A percentile compares a stretch with the other conserved stretches of the same genome.
Evolutionary conservation across 2,329 filamentous ascomycete species (phyloP).

Genomic region (Colletotrichum truncatum): DNA sequence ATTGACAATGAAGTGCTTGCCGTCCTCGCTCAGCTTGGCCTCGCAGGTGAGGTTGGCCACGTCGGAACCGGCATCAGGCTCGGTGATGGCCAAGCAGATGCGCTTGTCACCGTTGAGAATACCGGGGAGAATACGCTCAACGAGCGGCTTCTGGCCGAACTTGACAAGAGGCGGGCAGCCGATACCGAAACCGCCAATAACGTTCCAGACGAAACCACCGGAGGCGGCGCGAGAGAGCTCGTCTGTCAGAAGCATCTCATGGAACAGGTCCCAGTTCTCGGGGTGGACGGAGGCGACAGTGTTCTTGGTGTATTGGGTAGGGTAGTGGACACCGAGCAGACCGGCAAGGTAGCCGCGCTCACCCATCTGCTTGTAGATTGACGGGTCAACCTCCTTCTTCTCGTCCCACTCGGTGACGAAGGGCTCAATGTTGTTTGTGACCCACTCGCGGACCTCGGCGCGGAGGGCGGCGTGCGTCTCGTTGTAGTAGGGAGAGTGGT

Average conservation of each 20-base stretch:
- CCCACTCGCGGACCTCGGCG: constrained; percentile 90
- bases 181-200: constrained; percentile 96
- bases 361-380: constrained; percentile 96
- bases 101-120: constrained; percentile 94
- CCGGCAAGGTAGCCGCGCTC: constrained; percentile 93
- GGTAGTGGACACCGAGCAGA: constrained; percentile 85
- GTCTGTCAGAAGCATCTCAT: constrained; percentile 95
- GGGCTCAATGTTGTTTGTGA: constrained; percentile 89
- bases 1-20: constrained; percentile 99
- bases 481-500: constrained; percentile 97
- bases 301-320: constrained; percentile 76
- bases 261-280: constrained; percentile 98
- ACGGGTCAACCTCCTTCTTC: constrained; percentile 85
- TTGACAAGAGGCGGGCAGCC: constrained; percentile 92
- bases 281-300: constrained; percentile 80
- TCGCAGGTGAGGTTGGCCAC: constrained; percentile 96
- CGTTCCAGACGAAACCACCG: constrained; percentile 95
- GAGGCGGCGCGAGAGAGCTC: constrained; percentile 90
- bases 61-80: constrained; percentile 93
- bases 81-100: constrained; percentile 96
- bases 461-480: constrained; percentile 91
- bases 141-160: constrained; percentile 85
- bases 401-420: constrained; percentile 97
- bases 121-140: constrained; percentile 87
- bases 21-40: constrained; percentile 92